A percentile compares a stretch with the other conserved stretches of the same genome.
Evolutionary conservation across 1,284 basidiomycete species (phyloP).

Genomic region (Puccinia hordei): DNA sequence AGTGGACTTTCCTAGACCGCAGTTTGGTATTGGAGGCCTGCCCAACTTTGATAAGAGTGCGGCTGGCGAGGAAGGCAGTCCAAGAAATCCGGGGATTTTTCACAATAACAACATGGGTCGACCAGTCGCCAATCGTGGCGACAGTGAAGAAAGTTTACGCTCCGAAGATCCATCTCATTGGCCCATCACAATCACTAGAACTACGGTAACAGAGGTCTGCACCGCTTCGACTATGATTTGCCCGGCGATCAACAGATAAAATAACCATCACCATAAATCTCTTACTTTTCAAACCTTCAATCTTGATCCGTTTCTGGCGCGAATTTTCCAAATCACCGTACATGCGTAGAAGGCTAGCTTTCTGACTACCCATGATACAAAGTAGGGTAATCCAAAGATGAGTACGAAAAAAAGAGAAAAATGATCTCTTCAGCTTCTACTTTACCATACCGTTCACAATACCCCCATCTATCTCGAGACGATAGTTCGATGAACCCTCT

Average conservation of each 20-base stretch:
- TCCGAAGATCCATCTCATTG: constrained; percentile 15
- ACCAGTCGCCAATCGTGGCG: not conserved
- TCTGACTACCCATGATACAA: too few relatives aligned
- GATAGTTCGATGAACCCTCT: too few relatives aligned
- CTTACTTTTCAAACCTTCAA: too few relatives aligned
- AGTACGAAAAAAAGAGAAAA: too few relatives aligned
- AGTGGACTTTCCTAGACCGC: constrained; percentile 32
- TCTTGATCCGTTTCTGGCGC: too few relatives aligned
- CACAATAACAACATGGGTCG: not conserved
- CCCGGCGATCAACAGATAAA: constrained; percentile 2
- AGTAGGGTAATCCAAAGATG: too few relatives aligned
- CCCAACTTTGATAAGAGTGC: not conserved
- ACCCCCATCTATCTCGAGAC: too few relatives aligned
- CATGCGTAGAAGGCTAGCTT: too few relatives aligned
- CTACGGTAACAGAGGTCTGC: constrained; percentile 30
- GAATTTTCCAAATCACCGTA: too few relatives aligned
- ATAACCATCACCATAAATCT: too few relatives aligned
- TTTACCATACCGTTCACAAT: not conserved
- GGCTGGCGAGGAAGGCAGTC: not conserved
- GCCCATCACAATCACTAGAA: constrained; percentile 37
- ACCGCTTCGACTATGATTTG: constrained; percentile 6
- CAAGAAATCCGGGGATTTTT: not conserved
- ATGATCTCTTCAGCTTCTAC: not conserved
- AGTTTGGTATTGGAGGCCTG: not conserved
- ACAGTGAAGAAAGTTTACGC: not conserved